Base-by-base conservation (phyloP, 2,329 filamentous ascomycete genomes). In the Neofusicoccum sp. region DNA sequence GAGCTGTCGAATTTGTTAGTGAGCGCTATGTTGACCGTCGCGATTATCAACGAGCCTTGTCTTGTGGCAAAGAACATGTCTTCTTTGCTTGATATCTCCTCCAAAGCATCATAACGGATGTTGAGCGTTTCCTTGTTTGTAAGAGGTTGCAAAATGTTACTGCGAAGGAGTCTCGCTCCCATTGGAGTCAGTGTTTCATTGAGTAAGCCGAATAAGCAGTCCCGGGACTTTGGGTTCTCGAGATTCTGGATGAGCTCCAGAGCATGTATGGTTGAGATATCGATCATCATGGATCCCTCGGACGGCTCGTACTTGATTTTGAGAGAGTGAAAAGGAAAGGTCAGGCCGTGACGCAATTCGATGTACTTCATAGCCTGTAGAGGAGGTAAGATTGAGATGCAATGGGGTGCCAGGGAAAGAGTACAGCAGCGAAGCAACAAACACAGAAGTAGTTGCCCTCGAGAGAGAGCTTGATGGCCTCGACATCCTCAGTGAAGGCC, bases 241-340 rank as follows among this genome's bases (percentile, higher is more conserved):
- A 93, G 71, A 65, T 97, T 99, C 68, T 96, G 91, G 28, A 98
- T 89, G 5, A 99, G 82, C 72, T 99, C 95, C 3, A 99, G 80
- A 0, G 91, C 91, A 38, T 88, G 84, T 30, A 97, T 91, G 0
- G 93, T 96, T 0, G 91, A 89, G 2, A 95, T 82, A 68, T 97
- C 93, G 67, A 98, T 96, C 84, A 96, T 91, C 93, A 98, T 96
- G 0, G 91, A 90, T 26, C 93, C 90, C 70, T 96, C 90, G 0
- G 91, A 92, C 1, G 92, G 89, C 68, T 93, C 88, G 66, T 96
- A 97, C 64, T 86, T 88, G 69, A 98, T 89, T 3, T 91, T 86
- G 33, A 98, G 82, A 20, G 93, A 93, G 70, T 95, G 88, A n/a
- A 83, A 80, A 3, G 86, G 82, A 70, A 96, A 95, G 0, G 82